Conservation (phyloP, 768 basidiomycete species). For the Mycena indigotica region DNA sequence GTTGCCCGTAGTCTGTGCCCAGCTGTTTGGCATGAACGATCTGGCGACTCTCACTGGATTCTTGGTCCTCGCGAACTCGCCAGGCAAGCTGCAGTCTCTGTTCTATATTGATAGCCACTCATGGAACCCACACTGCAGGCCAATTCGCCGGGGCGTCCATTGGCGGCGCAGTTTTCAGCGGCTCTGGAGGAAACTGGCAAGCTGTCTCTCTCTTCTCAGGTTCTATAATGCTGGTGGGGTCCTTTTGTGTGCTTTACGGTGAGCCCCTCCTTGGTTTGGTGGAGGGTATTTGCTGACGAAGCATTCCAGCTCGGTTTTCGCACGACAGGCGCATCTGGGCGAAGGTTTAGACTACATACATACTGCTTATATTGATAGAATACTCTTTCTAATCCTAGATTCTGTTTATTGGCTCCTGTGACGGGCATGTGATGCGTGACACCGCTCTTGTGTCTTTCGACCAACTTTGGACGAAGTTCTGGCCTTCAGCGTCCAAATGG, state of each 20-base stretch:
- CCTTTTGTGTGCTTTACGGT: constrained; percentile 34
- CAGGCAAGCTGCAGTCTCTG: constrained; percentile 11
- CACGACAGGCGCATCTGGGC: constrained; percentile 23
- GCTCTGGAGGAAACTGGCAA: constrained; percentile 33
- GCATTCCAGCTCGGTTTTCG: constrained; percentile 17
- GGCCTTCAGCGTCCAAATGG: no score
- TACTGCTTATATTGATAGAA: no score
- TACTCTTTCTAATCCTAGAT: no score
- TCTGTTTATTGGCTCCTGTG: no score
- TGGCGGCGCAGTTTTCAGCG: constrained; percentile 33
- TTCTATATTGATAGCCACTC: no score
- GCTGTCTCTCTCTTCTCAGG: constrained; percentile 35
- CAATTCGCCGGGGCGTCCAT: constrained; percentile 35
- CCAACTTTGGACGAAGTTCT: background rate
- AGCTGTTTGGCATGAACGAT: constrained; percentile 28
- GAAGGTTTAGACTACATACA: constrained; percentile 7
- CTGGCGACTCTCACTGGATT: constrained; percentile 29
- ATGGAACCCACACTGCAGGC: constrained; percentile 19
- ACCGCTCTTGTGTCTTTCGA: background rate
- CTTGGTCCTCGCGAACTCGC: constrained; percentile 27
- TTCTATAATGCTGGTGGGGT: constrained; percentile 31
- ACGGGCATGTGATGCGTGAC: no score
- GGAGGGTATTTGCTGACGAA: background rate
- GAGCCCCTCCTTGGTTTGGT: background rate
- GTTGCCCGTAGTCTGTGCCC: constrained; percentile 33